Percentiles rank a stretch among this genome's conserved stretches.
Conservation (phyloP, 1,139 yeast genomes). For the Suhomyces guaymorum region DNA sequence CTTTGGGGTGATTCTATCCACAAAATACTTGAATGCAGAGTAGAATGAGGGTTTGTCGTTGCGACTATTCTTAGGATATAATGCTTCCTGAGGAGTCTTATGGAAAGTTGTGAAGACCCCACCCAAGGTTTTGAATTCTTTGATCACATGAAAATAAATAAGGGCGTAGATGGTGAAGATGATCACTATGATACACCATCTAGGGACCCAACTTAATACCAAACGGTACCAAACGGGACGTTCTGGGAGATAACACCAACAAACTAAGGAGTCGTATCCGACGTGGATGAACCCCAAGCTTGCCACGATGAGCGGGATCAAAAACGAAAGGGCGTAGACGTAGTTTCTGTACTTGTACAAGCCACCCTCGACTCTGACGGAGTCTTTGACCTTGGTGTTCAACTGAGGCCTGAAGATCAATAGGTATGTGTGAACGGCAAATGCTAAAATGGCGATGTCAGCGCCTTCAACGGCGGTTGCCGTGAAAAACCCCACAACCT, state of each 20-base stretch:
- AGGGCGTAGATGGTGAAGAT: conserved; percentile 68
- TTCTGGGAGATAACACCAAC: conserved; percentile 83
- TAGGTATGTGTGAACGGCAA: conserved; percentile 81
- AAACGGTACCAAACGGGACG: conserved; percentile 73
- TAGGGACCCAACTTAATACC: conserved; percentile 79
- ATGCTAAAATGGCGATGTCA: conserved; percentile 77
- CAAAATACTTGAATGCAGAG: conserved; percentile 36
- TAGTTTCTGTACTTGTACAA: conserved; percentile 58
- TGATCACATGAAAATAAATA: conserved; percentile 72
- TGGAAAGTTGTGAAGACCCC: conserved; percentile 44
- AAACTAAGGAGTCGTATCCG: conserved; percentile 64
- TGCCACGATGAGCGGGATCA: conserved; percentile 70
- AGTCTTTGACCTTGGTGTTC: conserved; percentile 46
- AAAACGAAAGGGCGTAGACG: conserved; percentile 59
- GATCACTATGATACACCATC: conserved; percentile 64
- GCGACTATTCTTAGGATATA: conserved; percentile 13
- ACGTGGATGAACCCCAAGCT: conserved; percentile 65
- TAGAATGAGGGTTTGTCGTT: conserved; percentile 37
- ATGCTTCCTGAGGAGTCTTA: conserved; percentile 11
- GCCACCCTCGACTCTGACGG: conserved; percentile 68
- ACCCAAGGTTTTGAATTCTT: conserved; percentile 56
- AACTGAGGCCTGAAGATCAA: conserved; percentile 64
- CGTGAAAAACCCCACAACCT: conserved; percentile 82
- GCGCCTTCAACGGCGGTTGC: conserved; percentile 85
- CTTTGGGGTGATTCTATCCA: conserved; percentile 31